These are phyloP conservation scores for Candida albicans DNA, from an alignment of 1,139 yeast genomes.

Conservation along the genomic window DNA sequence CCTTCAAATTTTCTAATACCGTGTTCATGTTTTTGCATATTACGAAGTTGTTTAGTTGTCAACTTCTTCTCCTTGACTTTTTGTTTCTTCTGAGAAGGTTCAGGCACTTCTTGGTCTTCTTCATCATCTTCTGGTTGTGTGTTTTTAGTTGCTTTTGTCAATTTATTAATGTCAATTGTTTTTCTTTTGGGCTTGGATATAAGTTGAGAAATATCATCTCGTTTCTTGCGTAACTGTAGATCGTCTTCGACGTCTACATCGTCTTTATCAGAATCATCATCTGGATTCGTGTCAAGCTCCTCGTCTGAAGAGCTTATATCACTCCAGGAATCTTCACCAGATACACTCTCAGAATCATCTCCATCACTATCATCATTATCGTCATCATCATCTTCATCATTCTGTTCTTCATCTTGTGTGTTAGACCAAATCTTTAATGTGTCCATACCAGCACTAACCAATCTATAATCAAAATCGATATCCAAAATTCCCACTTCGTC, in stretches of 20 bases:
- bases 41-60: constrained; percentile 47
- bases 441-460: constrained; percentile 84
- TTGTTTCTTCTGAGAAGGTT: constrained; percentile 23
- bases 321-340: constrained; percentile 8
- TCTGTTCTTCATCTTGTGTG: constrained; percentile 20
- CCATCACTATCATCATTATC: constrained; percentile 14
- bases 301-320: constrained; percentile 14
- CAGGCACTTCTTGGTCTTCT: constrained; percentile 4
- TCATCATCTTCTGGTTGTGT: constrained; percentile 1
- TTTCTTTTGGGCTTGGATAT: constrained; percentile 15
- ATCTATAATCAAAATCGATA: constrained; percentile 74
- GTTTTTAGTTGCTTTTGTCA: constrained; percentile 6
- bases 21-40: constrained; percentile 56
- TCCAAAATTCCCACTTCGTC: constrained; percentile 76
- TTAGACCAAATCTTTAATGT: constrained; percentile 71
- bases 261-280: constrained; percentile 18
- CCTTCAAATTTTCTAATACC: constrained; percentile 72
- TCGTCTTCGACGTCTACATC: constrained; percentile 20
- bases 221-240: constrained; percentile 14
- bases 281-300: constrained; percentile 5
- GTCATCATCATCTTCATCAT: constrained; percentile 15
- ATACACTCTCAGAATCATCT: constrained; percentile 8
- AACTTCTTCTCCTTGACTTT: constrained; percentile 35
- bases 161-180: constrained; percentile 14
- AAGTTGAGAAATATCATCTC: constrained; percentile 21